A percentile compares a stretch with the other conserved stretches of the same genome.
Evolutionary conservation across 23 red algal species (phyloP).

Genomic region (Agarophyton chilense): DNA sequence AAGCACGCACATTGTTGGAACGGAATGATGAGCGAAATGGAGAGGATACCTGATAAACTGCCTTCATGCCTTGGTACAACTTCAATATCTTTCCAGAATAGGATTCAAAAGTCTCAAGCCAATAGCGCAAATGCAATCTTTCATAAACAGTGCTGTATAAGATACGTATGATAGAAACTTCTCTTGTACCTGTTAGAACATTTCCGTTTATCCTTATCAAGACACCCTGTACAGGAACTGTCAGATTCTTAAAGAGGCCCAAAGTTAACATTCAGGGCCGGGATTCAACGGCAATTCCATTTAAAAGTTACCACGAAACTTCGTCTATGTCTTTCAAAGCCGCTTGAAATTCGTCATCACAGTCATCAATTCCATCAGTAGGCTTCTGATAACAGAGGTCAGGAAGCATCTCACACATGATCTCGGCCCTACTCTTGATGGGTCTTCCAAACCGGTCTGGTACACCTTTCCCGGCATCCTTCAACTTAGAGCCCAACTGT

Average conservation of each 20-base stretch:
- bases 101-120: background rate
- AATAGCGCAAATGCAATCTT: background rate
- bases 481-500: background rate
- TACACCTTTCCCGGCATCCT: background rate
- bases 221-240: background rate
- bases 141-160: background rate
- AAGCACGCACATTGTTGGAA: background rate
- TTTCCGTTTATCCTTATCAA: too few relatives aligned
- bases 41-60: background rate
- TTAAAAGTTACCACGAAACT: background rate
- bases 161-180: background rate
- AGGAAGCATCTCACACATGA: constrained; percentile 38
- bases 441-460: constrained; percentile 4
- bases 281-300: too few relatives aligned
- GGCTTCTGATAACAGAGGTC: constrained; percentile 10
- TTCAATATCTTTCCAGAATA: background rate
- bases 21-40: background rate
- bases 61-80: background rate
- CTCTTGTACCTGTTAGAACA: too few relatives aligned
- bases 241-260: too few relatives aligned
- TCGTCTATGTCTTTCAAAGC: background rate
- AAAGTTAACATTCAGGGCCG: too few relatives aligned
- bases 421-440: constrained; percentile 10
- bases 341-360: background rate
- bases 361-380: background rate